Evolutionary conservation across 2,329 filamentous ascomycete species (phyloP).

Genomic region (Fusarium succisae): DNA sequence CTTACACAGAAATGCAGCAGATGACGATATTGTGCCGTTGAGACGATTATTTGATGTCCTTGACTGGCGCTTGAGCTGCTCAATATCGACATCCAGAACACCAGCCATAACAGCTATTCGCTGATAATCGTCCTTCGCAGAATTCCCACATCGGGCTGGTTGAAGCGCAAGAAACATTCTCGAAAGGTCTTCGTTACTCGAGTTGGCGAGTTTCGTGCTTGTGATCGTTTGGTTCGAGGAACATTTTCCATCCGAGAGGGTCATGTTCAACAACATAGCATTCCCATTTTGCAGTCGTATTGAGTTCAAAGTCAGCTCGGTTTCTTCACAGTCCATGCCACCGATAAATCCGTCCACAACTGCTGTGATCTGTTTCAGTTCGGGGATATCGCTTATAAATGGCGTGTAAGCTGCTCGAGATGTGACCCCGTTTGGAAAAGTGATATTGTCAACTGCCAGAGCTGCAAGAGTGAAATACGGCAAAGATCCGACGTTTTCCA

Average conservation of each 20-base stretch:
- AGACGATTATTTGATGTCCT: constrained; percentile 11
- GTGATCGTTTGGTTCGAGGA: constrained; percentile 27
- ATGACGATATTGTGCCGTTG: constrained; percentile 20
- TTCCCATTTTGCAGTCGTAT: constrained; percentile 29
- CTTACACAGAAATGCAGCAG: constrained; percentile 32
- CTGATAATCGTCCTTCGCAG: constrained; percentile 26
- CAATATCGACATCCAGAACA: constrained; percentile 25
- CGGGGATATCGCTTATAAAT: constrained; percentile 41
- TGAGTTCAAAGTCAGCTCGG: constrained; percentile 36
- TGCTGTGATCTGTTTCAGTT: constrained; percentile 41
- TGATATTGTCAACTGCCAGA: constrained; percentile 43
- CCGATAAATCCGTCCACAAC: constrained; percentile 49
- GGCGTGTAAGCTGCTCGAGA: constrained; percentile 48
- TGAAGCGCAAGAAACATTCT: constrained; percentile 32
- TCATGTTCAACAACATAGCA: constrained; percentile 43
- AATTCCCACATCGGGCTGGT: constrained; percentile 28
- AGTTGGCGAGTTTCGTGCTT: constrained; percentile 28
- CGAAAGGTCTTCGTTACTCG: constrained; percentile 14
- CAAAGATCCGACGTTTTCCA: constrained; percentile 40
- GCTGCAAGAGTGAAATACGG: constrained; percentile 48
- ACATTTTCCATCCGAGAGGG: constrained; percentile 37
- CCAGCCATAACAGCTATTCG: constrained; percentile 38
- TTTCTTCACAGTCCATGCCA: constrained; percentile 46
- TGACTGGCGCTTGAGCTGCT: constrained; percentile 26
- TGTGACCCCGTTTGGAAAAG: constrained; percentile 47